A percentile compares a stretch with the other conserved stretches of the same genome.
phyloP scores from a whole-genome alignment of 345 rosid genomes.

The Mallotus nudiflorus region DNA sequence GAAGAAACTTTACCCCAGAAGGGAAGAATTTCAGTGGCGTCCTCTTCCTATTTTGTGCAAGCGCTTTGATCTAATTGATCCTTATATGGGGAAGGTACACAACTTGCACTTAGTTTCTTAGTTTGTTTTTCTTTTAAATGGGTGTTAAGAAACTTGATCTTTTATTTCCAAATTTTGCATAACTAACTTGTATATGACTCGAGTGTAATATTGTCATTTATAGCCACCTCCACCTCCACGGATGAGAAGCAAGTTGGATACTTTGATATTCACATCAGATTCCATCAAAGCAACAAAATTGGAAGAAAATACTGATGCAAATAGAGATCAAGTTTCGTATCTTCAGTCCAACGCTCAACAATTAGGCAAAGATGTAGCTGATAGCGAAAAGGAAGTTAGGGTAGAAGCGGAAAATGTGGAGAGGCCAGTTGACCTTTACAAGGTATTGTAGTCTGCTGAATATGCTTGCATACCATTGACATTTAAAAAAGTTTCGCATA shows the following conservation, averaged over 20 bases:
- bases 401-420: slow-evolving; percentile 76
- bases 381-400: slow-evolving; percentile 48
- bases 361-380: slow-evolving; percentile 35
- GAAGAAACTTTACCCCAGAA: slow-evolving; percentile 59
- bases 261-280: slow-evolving; percentile 78
- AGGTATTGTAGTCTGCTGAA: slow-evolving; percentile 50
- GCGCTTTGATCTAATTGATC: slow-evolving; percentile 95
- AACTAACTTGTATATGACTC: neutral
- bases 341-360: slow-evolving; percentile 34
- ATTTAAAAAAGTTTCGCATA: neutral
- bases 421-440: slow-evolving; percentile 95
- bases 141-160: neutral
- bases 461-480: neutral
- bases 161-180: neutral
- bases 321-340: slow-evolving; percentile 27
- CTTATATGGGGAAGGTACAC: slow-evolving; percentile 88
- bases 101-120: slow-evolving; percentile 7
- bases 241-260: slow-evolving; percentile 77
- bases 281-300: slow-evolving; percentile 47
- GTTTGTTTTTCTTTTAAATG: neutral
- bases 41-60: slow-evolving; percentile 89
- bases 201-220: slow-evolving; percentile 15
- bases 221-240: slow-evolving; percentile 88
- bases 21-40: slow-evolving; percentile 95
- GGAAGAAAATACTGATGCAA: slow-evolving; percentile 41